These are phyloP conservation scores for Tausonia pullulans DNA, from an alignment of 1,284 basidiomycete genomes.

Conservation along the genomic window DNA sequence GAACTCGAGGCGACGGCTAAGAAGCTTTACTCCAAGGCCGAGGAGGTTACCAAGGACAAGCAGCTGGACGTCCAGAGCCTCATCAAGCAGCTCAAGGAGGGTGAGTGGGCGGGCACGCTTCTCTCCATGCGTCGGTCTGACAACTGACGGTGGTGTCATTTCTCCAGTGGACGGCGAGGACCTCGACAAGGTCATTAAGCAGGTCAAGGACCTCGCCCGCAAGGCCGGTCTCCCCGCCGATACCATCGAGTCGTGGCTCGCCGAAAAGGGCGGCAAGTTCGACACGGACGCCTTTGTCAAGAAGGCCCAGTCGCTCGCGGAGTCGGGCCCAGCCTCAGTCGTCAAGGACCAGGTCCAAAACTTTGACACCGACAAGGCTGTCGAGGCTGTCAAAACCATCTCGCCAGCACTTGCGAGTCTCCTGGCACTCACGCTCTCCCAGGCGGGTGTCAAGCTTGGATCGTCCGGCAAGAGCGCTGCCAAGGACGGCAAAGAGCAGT, in stretches of 20 bases:
- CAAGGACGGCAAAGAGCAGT: constrained; percentile 14
- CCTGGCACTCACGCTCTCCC: constrained; percentile 27
- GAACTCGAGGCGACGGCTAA: constrained; percentile 14
- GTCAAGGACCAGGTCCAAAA: constrained; percentile 5
- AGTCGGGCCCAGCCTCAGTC: constrained; percentile 22
- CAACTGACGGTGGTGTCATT: not conserved
- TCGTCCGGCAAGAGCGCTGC: constrained; percentile 2
- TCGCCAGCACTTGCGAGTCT: constrained; percentile 30
- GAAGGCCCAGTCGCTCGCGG: constrained; percentile 18
- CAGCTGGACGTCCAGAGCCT: constrained; percentile 20
- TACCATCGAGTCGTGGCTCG: constrained; percentile 27
- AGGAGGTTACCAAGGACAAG: constrained; percentile 9
- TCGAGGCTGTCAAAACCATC: constrained; percentile 28
- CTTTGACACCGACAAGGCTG: constrained; percentile 29
- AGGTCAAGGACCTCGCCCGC: constrained; percentile 31
- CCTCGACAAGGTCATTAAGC: constrained; percentile 29
- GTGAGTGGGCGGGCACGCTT: constrained; percentile 18
- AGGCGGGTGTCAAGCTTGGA: constrained; percentile 22
- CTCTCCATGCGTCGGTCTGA: not conserved
- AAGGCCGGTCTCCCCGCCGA: constrained; percentile 33
- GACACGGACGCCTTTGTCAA: constrained; percentile 27
- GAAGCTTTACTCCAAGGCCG: constrained; percentile 10
- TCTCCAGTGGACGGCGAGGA: constrained; percentile 33
- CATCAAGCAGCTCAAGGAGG: constrained; percentile 28
- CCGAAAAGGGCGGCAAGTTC: constrained; percentile 28